Evolutionary conservation across 2,329 filamentous ascomycete genomes (phyloP).

Genomic region (Aspergillus hortae): DNA sequence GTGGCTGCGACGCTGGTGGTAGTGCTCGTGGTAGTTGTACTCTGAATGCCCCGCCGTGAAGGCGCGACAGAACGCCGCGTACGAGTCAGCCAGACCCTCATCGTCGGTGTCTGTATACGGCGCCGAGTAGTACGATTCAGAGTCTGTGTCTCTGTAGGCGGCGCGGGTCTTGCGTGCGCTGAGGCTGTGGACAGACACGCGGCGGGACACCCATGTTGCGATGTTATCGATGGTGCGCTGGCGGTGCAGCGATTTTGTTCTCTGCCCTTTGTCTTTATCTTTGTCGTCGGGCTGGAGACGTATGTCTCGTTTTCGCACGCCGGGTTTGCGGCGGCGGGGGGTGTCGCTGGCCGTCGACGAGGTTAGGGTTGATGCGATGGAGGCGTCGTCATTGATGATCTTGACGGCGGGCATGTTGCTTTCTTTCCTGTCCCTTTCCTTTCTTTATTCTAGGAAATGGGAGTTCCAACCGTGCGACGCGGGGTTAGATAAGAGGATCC

Average conservation of each 20-base stretch:
- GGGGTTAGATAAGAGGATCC: neutral
- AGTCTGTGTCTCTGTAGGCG: neutral
- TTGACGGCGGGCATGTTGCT: neutral
- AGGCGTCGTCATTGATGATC: neutral
- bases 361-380: neutral
- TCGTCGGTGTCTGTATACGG: neutral
- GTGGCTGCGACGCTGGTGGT: neutral
- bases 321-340: neutral
- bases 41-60: slow-evolving; percentile 9
- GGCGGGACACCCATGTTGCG: slow-evolving; percentile 2
- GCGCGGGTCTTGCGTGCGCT: too few species aligned
- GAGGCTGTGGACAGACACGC: neutral
- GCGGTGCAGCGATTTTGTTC: neutral
- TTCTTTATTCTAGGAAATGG: neutral
- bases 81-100: slow-evolving; percentile 3
- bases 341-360: too few species aligned
- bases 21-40: neutral
- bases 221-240: neutral
- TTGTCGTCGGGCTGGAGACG: neutral
- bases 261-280: neutral
- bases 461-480: neutral
- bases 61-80: slow-evolving; percentile 12
- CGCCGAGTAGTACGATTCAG: neutral
- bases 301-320: neutral
- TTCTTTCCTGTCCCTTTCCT: neutral